Evolutionary conservation across 768 basidiomycete genomes (phyloP).

Genomic region (Tephrocybe sp.): DNA sequence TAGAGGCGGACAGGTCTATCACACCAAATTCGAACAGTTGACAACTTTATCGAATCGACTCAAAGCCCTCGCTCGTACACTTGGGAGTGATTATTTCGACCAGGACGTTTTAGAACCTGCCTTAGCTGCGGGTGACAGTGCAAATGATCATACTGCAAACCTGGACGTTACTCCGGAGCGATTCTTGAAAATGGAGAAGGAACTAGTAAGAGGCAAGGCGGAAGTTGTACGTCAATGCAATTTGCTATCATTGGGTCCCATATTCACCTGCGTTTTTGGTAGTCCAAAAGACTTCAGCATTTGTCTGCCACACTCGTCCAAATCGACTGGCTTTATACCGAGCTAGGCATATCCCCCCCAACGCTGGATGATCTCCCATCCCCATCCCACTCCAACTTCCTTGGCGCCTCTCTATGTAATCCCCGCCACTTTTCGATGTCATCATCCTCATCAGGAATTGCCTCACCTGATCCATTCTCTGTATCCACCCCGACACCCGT

Average conservation of each 20-base stretch:
- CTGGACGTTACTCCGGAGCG: conserved; percentile 79
- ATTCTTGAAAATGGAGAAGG: conserved; percentile 78
- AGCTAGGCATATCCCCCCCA: conserved; percentile 73
- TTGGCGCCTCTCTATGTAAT: conserved; percentile 24
- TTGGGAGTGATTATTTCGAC: conserved; percentile 58
- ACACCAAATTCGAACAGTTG: conserved; percentile 75
- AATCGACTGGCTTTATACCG: conserved; percentile 79
- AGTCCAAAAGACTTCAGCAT: conserved; percentile 68
- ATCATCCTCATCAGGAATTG: conserved; percentile 31
- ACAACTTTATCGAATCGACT: conserved; percentile 69
- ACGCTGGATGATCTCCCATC: conserved; percentile 44
- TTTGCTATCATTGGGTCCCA: not conserved
- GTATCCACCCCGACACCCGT: conserved; percentile 50
- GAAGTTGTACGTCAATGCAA: conserved; percentile 62
- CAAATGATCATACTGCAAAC: conserved; percentile 37
- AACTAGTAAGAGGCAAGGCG: conserved; percentile 79
- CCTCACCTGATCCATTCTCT: conserved; percentile 45
- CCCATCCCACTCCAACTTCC: conserved; percentile 21
- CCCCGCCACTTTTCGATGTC: conserved; percentile 27
- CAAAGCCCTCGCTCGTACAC: conserved; percentile 51
- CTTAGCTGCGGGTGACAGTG: conserved; percentile 39
- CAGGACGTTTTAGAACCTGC: conserved; percentile 52
- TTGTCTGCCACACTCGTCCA: conserved; percentile 66
- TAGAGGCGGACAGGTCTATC: conserved; percentile 57
- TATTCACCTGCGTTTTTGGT: conserved; percentile 1